A percentile compares a stretch with the other conserved stretches of the same genome.
Evolutionary conservation across 192 early-diverging fungal genomes (phyloP).

Genomic region (Phycomyces nitens): DNA sequence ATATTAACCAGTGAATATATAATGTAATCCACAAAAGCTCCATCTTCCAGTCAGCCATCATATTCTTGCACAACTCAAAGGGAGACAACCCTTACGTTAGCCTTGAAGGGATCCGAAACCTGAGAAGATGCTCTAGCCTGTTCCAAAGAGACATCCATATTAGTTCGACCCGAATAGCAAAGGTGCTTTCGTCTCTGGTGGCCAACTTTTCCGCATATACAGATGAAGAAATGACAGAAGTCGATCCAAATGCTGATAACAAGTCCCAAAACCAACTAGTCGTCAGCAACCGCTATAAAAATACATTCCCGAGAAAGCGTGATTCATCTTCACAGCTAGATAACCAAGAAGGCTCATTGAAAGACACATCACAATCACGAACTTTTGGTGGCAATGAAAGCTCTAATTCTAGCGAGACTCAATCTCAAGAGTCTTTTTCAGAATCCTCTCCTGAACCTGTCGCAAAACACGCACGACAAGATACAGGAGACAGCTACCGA

Average conservation of each 20-base stretch:
- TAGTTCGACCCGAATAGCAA: neutral
- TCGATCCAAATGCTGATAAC: neutral
- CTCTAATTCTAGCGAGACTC: neutral
- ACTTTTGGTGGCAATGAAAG: neutral
- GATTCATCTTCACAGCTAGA: neutral
- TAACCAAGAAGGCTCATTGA: too few relatives aligned
- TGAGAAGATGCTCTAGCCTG: conserved; percentile 10
- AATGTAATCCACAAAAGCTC: too few relatives aligned
- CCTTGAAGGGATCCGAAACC: conserved; percentile 9
- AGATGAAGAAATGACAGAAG: conserved; percentile 4
- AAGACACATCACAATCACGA: too few relatives aligned
- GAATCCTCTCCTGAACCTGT: neutral
- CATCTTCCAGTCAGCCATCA: conserved; percentile 31
- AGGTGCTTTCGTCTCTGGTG: conserved; percentile 7
- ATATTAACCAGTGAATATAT: too few relatives aligned
- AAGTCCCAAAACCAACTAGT: neutral
- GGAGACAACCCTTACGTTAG: conserved; percentile 10
- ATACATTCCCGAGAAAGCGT: too few relatives aligned
- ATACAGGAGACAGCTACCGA: neutral
- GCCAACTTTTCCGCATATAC: neutral
- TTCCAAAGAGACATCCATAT: conserved; percentile 8
- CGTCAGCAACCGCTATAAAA: neutral
- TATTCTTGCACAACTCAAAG: conserved; percentile 32
- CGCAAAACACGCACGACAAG: neutral
- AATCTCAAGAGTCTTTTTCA: neutral